These are phyloP conservation scores for Beta vulgaris DNA, from an alignment of 148 eudicot genomes.

Conservation along the genomic window DNA sequence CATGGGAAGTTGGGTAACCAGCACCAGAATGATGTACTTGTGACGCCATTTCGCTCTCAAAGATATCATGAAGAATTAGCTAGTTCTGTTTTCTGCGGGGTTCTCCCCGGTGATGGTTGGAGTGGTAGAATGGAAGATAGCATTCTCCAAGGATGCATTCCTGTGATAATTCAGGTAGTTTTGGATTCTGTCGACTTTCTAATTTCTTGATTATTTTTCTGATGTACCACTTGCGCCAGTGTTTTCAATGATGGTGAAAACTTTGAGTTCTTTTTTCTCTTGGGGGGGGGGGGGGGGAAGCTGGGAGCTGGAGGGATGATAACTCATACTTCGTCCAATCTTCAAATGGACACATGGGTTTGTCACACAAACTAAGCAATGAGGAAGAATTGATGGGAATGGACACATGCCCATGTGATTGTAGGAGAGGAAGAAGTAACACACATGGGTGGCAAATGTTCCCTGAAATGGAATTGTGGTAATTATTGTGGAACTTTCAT, in stretches of 20 bases:
- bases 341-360: too few relatives aligned
- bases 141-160: slow-evolving; percentile 91
- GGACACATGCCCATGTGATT: too few relatives aligned
- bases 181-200: neutral
- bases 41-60: slow-evolving; percentile 67
- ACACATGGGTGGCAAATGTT: too few relatives aligned
- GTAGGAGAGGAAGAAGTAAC: too few relatives aligned
- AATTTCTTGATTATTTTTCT: neutral
- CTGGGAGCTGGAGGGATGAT: neutral
- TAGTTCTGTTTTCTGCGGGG: slow-evolving; percentile 86
- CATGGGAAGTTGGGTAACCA: slow-evolving; percentile 88
- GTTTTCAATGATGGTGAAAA: neutral
- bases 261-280: neutral
- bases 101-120: slow-evolving; percentile 98
- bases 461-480: too few relatives aligned
- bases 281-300: too few relatives aligned
- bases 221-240: neutral
- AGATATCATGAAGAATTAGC: slow-evolving; percentile 68
- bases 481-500: too few relatives aligned
- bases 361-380: too few relatives aligned
- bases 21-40: slow-evolving; percentile 74
- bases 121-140: slow-evolving; percentile 99
- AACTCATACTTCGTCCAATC: neutral
- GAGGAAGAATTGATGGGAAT: too few relatives aligned
- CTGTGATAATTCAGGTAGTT: slow-evolving; percentile 88